A percentile compares a stretch with the other conserved stretches of the same genome.
phyloP scores from a whole-genome alignment of 2,329 filamentous ascomycete species.

The Paecilomyces sp. region DNA sequence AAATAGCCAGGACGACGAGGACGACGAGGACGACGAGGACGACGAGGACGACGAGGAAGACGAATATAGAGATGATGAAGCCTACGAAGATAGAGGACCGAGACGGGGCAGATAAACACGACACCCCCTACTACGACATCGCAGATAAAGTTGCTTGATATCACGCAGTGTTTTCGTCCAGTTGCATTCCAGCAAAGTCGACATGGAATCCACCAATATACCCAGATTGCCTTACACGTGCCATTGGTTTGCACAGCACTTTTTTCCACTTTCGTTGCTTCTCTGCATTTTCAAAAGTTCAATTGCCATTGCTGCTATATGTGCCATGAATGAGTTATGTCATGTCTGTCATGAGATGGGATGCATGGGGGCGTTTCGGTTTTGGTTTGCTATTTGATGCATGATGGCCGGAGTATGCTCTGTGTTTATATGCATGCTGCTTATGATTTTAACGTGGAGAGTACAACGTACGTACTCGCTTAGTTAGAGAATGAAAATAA shows the following conservation, averaged over 20 bases:
- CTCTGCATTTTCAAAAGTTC: neutral
- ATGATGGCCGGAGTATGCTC: neutral
- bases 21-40: slow-evolving; percentile 8
- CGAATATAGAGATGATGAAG: neutral
- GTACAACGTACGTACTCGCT: neutral
- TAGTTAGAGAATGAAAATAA: neutral
- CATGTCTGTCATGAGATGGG: neutral
- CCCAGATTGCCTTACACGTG: neutral
- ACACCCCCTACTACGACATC: neutral
- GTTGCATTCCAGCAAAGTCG: neutral
- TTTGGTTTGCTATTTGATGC: neutral
- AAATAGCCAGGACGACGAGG: slow-evolving; percentile 21
- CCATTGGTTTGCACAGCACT: neutral
- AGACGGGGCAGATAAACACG: neutral
- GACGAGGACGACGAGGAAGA: slow-evolving; percentile 17
- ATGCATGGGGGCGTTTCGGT: neutral
- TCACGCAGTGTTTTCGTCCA: neutral
- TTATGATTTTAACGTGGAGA: neutral
- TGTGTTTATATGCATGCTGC: neutral
- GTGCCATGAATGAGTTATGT: neutral
- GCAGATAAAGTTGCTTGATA: neutral
- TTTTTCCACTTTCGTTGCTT: neutral
- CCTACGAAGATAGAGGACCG: neutral
- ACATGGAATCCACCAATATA: neutral
- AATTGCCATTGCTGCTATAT: neutral